Evolutionary conservation across 2,329 filamentous ascomycete species (phyloP), one percentile per base, ranked within the genome.

Genomic region (Penicillium aurantiogriseum): DNA sequence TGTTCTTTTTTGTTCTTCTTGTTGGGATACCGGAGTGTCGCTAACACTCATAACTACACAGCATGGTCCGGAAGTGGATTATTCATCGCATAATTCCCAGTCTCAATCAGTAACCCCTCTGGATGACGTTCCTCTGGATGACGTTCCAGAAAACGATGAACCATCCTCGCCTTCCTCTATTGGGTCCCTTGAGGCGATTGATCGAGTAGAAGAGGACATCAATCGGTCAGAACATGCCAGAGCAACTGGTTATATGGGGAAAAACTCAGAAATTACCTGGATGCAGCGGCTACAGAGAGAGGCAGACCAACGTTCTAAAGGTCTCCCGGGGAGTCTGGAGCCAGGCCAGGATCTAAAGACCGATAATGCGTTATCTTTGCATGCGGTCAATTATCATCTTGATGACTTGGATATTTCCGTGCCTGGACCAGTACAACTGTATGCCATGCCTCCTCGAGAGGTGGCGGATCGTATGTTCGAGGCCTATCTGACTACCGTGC

Each of bases 191-290:
- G 76, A 78, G 39, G 75, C 76, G 5, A 74, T 78, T 23, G 77
- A 79, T 59, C 70, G 74, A n/a, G 74, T 78, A 15, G 73, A 78
- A 47, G 76, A 79, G 61, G 77, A 80, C 45, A 64, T 78, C 47
- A 76, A 77, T 21, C 70, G 74, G 44, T 71, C 62, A 52, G 70
- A 73, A 59, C 60, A 68, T 40, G 67, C 73, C 2, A 64, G 74
- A 52, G 71, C 73, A 8, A 78, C 74, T 1, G 75, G 76, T 1
- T 79, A 74, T 58, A 75, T 77, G 68, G 77, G 77, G 4, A 79
- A 79, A 57, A 78, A 77, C 40, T 79, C 77, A 0, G 77, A 79
- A 53, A 63, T 78, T 15, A 78, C 73, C 15, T 80, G 77, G 77
- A 72, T 79, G 63, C 76, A 79, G 58, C 70, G 74, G 38, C 58